A percentile compares a stretch with the other conserved stretches of the same genome.
Evolutionary conservation across 2,329 filamentous ascomycete genomes (phyloP).

Genomic region (Fusarium foetens): DNA sequence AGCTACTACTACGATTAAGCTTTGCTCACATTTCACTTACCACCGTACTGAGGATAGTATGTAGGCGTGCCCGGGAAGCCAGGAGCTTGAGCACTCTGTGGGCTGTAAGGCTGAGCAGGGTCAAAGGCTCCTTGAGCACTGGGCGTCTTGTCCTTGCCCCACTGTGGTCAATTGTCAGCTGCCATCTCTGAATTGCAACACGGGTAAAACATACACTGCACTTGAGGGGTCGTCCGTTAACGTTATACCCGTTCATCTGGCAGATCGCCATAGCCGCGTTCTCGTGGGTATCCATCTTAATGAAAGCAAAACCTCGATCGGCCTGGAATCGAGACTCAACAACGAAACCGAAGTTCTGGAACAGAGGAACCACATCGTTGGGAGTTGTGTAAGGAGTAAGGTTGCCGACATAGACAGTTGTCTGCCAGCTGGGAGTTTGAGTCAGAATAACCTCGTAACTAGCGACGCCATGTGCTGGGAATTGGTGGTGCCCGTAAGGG

Average conservation of each 20-base stretch:
- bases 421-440: conserved; percentile 98
- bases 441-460: conserved; percentile 97
- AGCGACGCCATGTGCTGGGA: conserved; percentile 94
- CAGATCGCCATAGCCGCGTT: conserved; percentile 99
- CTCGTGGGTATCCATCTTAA: conserved; percentile 99
- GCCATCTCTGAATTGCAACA: neutral
- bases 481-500: conserved; percentile 96
- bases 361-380: conserved; percentile 95
- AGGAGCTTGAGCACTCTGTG: conserved; percentile 78
- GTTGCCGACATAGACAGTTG: conserved; percentile 97
- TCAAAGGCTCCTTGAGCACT: conserved; percentile 76
- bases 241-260: conserved; percentile 96
- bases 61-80: conserved; percentile 82
- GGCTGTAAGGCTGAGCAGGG: conserved; percentile 75
- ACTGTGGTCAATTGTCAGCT: conserved; percentile 64
- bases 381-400: conserved; percentile 97
- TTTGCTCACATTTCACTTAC: conserved; percentile 57
- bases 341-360: conserved; percentile 98
- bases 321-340: conserved; percentile 98
- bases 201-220: conserved; percentile 82
- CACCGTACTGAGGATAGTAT: conserved; percentile 95
- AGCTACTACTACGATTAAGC: conserved; percentile 33
- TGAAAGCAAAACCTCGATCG: conserved; percentile 96
- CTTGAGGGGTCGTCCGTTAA: conserved; percentile 95
- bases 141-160: conserved; percentile 98